Evolutionary conservation across 768 basidiomycete genomes (phyloP).

Genomic region (Paxillus ammoniavirescens): DNA sequence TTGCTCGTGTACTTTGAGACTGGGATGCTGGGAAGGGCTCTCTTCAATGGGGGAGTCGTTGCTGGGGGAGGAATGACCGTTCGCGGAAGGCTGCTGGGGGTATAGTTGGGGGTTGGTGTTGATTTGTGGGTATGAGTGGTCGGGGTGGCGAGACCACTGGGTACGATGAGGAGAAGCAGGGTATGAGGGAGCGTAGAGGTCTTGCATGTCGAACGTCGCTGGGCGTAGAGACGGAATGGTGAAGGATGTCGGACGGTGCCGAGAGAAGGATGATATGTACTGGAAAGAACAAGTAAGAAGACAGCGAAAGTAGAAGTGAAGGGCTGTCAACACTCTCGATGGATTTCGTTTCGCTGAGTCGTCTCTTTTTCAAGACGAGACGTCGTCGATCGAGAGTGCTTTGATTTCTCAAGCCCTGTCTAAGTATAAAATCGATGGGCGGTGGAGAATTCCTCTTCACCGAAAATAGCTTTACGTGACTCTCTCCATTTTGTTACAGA

Average conservation of each 20-base stretch:
- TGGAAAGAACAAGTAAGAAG: conserved; percentile 30
- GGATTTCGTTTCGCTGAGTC: conserved; percentile 4
- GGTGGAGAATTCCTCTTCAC: conserved; percentile 40
- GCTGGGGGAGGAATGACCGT: conserved; percentile 36
- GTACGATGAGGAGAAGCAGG: conserved; percentile 42
- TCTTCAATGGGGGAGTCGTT: conserved; percentile 48
- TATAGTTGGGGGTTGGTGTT: conserved; percentile 33
- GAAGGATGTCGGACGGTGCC: conserved; percentile 29
- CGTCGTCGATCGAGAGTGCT: conserved; percentile 28
- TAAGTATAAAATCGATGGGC: conserved; percentile 36
- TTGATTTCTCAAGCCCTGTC: conserved; percentile 18
- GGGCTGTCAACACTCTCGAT: conserved; percentile 19
- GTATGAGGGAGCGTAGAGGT: conserved; percentile 46
- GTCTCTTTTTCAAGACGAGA: conserved; percentile 15
- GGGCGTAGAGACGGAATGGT: conserved; percentile 40
- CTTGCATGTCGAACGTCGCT: conserved; percentile 44
- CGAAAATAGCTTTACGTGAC: conserved; percentile 37
- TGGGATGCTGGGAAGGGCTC: conserved; percentile 38
- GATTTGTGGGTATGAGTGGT: conserved; percentile 36
- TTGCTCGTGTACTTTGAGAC: conserved; percentile 38
- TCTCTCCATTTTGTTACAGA: conserved; percentile 33
- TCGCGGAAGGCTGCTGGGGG: conserved; percentile 34
- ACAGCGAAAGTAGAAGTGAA: conserved; percentile 24
- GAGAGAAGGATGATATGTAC: conserved; percentile 28
- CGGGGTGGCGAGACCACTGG: conserved; percentile 31